Evolutionary conservation across 306 rosid species (phyloP).

Genomic region (Gillenia trifoliata): DNA sequence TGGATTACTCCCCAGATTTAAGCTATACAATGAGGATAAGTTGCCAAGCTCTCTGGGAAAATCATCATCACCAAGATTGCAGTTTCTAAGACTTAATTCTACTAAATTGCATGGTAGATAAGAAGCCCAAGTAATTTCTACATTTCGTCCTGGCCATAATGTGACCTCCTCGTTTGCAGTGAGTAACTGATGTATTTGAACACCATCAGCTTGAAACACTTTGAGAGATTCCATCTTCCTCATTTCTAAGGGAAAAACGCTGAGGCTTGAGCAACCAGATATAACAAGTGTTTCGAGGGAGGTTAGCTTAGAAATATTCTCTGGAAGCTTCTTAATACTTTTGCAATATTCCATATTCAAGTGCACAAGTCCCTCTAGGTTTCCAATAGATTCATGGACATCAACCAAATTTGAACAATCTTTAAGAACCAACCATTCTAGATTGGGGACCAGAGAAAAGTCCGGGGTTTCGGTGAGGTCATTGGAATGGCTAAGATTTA

Average conservation of each 20-base stretch:
- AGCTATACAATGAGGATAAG: background rate
- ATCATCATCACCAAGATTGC: background rate
- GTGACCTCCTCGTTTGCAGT: background rate
- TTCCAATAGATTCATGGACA: slow-evolving; percentile 10
- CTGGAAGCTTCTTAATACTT: background rate
- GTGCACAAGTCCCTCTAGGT: background rate
- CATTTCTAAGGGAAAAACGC: background rate
- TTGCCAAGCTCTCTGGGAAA: background rate
- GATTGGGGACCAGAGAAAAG: background rate
- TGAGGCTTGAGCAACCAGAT: slow-evolving; percentile 1
- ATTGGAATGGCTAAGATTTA: slow-evolving; percentile 18
- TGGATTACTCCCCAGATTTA: background rate
- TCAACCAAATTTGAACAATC: background rate
- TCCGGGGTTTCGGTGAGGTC: background rate
- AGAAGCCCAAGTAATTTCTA: background rate
- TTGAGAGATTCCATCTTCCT: background rate
- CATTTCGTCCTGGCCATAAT: background rate
- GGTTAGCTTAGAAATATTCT: background rate
- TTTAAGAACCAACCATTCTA: slow-evolving; percentile 3
- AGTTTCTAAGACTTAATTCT: background rate
- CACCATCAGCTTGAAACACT: background rate
- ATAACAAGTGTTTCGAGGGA: background rate
- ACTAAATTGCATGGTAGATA: background rate
- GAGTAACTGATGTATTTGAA: background rate
- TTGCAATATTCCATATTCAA: slow-evolving; percentile 9